Base-by-base conservation (phyloP, 345 rosid genomes). In the Eucalyptus paniculata region DNA sequence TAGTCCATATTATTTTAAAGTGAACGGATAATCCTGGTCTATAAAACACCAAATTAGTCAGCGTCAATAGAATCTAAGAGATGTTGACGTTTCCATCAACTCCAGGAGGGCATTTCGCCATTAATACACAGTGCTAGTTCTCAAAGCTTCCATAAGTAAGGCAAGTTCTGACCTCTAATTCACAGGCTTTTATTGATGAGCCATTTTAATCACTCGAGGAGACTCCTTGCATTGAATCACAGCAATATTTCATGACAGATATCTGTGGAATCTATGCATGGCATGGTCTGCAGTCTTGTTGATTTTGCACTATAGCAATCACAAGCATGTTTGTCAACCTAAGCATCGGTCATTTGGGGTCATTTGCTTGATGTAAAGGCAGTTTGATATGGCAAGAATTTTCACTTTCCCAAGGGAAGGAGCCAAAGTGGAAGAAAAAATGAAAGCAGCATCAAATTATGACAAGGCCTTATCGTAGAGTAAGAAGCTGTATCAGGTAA, bases 401-500 rank as follows among this genome's bases (percentile, higher is more conserved):
- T 67, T 32, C 19, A 67, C 42, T 69, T 69, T 69, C 81, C 81
- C 42, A 4, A 17, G 44, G 81, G 42, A 69, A 69, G 21, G 81
- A 34, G 91, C 72, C 88, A 91, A 87, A 56, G 86, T 45, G 8
- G 40, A 40, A 34, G 50, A 90, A 42, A 87, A 26, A 51, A 24
- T 34, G 87, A 67, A 86, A 81, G 91, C 92, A 89, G 97, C 95
- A n/a, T 89, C 96, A 65, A 65, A n/a, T 15, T 65, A 7, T 16
- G 77, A 16, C 77, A 65, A 65, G 40, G 77, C 11, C 34, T 65
- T 4, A 58, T 86, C 95, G 88, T 92, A 90, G 87, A 92, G 93
- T 91, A 93, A 93, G 90, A 95, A 93, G 44, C 89, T 96, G 62
- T 94, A 96, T 86, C 91, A 90, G 92, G 99, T 95, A 86, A 81